phyloP scores from a whole-genome alignment of 2,329 filamentous ascomycete species.

The Lasiodiplodia hormozganensis region DNA sequence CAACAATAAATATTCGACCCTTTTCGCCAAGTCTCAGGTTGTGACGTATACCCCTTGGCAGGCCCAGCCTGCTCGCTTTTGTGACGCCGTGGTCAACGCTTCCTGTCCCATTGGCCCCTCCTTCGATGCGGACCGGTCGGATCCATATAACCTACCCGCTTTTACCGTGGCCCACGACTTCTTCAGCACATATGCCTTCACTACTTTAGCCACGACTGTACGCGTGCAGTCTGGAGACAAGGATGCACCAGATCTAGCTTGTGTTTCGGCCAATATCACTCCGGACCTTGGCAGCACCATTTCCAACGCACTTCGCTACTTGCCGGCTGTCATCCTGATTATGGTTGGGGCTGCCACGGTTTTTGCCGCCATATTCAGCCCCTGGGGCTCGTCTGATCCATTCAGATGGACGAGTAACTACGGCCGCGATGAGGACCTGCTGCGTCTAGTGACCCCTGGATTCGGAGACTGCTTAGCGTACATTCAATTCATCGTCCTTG shows the following conservation, averaged over 20 bases:
- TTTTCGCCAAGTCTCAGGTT: constrained; percentile 74
- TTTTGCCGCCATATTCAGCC: constrained; percentile 85
- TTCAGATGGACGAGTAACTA: constrained; percentile 99
- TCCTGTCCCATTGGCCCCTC: constrained; percentile 78
- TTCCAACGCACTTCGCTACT: constrained; percentile 72
- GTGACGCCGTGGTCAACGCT: constrained; percentile 64
- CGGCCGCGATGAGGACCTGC: constrained; percentile 87
- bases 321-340: constrained; percentile 79
- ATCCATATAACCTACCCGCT: constrained; percentile 67
- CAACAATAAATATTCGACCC: constrained; percentile 71
- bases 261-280: constrained; percentile 81
- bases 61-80: constrained; percentile 67
- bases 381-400: constrained; percentile 89
- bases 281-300: constrained; percentile 77
- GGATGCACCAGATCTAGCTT: constrained; percentile 71
- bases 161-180: constrained; percentile 79
- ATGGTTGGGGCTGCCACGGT: constrained; percentile 83
- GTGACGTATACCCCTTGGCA: constrained; percentile 77
- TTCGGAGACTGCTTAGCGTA: constrained; percentile 98
- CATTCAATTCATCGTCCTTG: constrained; percentile 89
- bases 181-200: constrained; percentile 82
- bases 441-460: constrained; percentile 91
- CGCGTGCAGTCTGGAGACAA: constrained; percentile 77
- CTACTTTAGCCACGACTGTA: constrained; percentile 78
- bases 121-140: constrained; percentile 65